Percentiles rank a stretch among this genome's conserved stretches.
These are phyloP conservation scores for Arthroderma sp. DNA, from an alignment of 2,329 filamentous ascomycete species.

Conservation along the genomic window DNA sequence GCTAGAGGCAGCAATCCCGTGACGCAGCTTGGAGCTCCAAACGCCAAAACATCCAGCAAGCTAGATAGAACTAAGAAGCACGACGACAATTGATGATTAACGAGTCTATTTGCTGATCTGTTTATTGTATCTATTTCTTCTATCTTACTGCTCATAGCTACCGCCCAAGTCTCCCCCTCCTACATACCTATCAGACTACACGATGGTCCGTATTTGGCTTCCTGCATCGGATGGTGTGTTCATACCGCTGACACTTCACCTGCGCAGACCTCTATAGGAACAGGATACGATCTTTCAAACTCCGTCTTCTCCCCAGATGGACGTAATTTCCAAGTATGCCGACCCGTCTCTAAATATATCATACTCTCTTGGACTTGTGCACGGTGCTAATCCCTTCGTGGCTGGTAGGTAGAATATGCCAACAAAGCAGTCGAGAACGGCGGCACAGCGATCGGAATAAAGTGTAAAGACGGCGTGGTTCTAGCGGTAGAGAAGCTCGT, in stretches of 20 bases:
- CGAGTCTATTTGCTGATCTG: not conserved
- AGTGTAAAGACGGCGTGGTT: conserved; percentile 93
- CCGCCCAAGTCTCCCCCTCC: not conserved
- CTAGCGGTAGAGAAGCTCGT: conserved; percentile 95
- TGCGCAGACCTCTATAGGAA: conserved; percentile 90
- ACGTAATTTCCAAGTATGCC: conserved; percentile 81
- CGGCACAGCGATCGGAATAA: conserved; percentile 88
- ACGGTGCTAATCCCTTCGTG: no score
- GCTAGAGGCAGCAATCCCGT: conserved; percentile 11
- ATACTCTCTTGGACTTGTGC: not conserved
- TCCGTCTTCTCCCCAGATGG: conserved; percentile 99
- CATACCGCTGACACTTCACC: not conserved
- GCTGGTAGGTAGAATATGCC: conserved; percentile 67
- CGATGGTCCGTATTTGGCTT: conserved; percentile 3
- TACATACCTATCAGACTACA: not conserved
- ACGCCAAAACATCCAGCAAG: not conserved
- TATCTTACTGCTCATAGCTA: not conserved
- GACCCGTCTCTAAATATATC: not conserved
- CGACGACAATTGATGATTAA: no score
- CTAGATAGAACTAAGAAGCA: no score
- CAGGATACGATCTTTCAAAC: conserved; percentile 97
- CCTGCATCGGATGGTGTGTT: not conserved
- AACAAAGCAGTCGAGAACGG: conserved; percentile 98
- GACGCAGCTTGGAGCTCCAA: conserved; percentile 9
- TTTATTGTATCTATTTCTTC: not conserved